phyloP scores from a whole-genome alignment of 1,284 basidiomycete genomes.

The Marasmius sp. region DNA sequence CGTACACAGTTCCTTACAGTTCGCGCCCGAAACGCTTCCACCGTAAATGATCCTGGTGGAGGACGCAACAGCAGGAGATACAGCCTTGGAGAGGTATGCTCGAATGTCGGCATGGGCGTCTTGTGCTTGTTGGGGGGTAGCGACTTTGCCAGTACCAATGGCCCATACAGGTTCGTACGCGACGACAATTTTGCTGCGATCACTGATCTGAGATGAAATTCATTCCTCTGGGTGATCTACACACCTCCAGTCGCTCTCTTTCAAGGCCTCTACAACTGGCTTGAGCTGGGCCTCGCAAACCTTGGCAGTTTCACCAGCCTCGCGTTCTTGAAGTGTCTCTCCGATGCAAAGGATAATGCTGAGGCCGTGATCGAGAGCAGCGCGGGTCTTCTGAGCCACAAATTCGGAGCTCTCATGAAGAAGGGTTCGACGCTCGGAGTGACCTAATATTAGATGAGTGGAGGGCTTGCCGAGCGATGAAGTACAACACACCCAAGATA shows the following conservation, averaged over 20 bases:
- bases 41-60: conserved; percentile 92
- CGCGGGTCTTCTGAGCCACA: conserved; percentile 86
- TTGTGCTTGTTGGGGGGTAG: conserved; percentile 90
- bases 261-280: conserved; percentile 69
- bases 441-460: conserved; percentile 45
- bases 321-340: conserved; percentile 90
- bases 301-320: conserved; percentile 74
- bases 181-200: conserved; percentile 81
- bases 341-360: conserved; percentile 96
- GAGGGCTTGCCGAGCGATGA: neutral
- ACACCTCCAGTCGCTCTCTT: conserved; percentile 79
- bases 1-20: conserved; percentile 85
- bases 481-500: conserved; percentile 69
- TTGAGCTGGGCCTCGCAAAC: conserved; percentile 86
- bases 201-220: neutral
- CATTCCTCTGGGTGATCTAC: conserved; percentile 20
- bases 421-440: conserved; percentile 93
- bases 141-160: conserved; percentile 97
- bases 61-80: conserved; percentile 75
- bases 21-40: conserved; percentile 87
- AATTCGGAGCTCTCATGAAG: conserved; percentile 88
- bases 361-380: conserved; percentile 73
- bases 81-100: conserved; percentile 65
- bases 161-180: conserved; percentile 99
- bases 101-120: conserved; percentile 89